phyloP scores from a whole-genome alignment of 805 yeast genomes.

The Nakazawaea peltata region DNA sequence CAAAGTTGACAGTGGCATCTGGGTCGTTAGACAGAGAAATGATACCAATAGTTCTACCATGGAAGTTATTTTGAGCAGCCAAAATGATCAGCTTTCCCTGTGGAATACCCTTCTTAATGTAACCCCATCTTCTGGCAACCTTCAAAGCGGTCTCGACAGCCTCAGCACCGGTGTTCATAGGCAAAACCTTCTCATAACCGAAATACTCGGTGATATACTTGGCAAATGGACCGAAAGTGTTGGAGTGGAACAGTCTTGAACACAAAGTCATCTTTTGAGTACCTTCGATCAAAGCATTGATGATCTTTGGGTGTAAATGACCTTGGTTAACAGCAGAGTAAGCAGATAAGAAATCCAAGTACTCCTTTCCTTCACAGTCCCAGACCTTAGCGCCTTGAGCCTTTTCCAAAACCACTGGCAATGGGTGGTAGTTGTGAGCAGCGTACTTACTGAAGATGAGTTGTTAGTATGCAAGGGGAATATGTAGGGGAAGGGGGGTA shows the following conservation, averaged over 20 bases:
- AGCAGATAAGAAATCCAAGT: constrained; percentile 87
- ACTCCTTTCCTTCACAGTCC: constrained; percentile 97
- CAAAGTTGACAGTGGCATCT: constrained; percentile 81
- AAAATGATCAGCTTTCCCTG: constrained; percentile 79
- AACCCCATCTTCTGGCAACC: constrained; percentile 97
- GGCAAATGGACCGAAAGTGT: constrained; percentile 80
- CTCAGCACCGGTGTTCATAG: constrained; percentile 99
- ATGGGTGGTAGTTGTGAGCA: constrained; percentile 95
- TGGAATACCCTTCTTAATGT: constrained; percentile 76
- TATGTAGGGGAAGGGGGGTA: background rate
- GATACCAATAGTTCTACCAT: constrained; percentile 92
- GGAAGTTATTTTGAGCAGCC: constrained; percentile 87
- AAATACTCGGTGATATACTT: constrained; percentile 84
- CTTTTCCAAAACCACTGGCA: constrained; percentile 86
- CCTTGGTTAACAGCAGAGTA: constrained; percentile 98
- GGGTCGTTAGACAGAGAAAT: constrained; percentile 96
- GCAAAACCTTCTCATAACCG: constrained; percentile 86
- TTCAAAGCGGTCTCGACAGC: constrained; percentile 95
- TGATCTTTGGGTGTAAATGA: constrained; percentile 92
- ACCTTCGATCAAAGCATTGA: constrained; percentile 79
- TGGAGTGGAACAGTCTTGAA: constrained; percentile 89
- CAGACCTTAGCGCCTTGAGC: constrained; percentile 91
- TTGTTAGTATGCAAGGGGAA: background rate
- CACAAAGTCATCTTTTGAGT: constrained; percentile 78
- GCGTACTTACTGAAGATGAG: constrained; percentile 22